Conservation (phyloP, 1,284 basidiomycete genomes). For the Cystobasidiaceae sp. region DNA sequence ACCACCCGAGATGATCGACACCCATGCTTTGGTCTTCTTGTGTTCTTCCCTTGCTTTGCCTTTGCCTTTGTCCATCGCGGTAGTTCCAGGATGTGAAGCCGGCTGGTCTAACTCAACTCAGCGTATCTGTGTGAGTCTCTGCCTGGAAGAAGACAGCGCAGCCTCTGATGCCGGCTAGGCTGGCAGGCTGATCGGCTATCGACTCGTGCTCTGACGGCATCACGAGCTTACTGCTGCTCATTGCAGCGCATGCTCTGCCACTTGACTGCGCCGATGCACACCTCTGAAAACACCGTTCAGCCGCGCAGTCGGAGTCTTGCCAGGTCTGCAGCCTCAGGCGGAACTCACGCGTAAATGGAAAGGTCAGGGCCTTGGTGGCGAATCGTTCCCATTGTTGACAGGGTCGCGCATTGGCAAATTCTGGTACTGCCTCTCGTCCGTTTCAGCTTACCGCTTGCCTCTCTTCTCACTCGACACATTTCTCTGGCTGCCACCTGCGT, state of each 20-base stretch:
- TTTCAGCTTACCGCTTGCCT: background rate
- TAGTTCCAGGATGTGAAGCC: background rate
- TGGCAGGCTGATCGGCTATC: background rate
- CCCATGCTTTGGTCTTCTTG: conserved; percentile 8
- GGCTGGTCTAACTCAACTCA: background rate
- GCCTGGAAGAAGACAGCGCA: background rate
- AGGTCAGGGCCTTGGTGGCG: background rate
- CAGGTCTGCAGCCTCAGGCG: background rate
- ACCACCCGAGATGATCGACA: conserved; percentile 25
- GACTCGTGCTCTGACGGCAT: too few species aligned
- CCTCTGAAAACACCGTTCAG: background rate
- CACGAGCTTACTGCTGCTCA: too few species aligned
- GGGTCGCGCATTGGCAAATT: background rate
- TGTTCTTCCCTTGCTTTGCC: background rate
- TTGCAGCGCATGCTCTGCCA: background rate
- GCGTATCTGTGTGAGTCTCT: background rate
- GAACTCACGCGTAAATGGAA: background rate
- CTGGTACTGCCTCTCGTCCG: background rate
- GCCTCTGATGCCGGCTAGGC: background rate
- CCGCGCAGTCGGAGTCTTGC: background rate
- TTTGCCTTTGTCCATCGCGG: conserved; percentile 9
- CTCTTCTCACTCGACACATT: background rate
- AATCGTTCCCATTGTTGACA: background rate
- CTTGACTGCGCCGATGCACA: background rate
- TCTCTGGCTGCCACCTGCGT: background rate